phyloP scores from a whole-genome alignment of 805 yeast species.

The Wickerhamiella domercqiae region DNA sequence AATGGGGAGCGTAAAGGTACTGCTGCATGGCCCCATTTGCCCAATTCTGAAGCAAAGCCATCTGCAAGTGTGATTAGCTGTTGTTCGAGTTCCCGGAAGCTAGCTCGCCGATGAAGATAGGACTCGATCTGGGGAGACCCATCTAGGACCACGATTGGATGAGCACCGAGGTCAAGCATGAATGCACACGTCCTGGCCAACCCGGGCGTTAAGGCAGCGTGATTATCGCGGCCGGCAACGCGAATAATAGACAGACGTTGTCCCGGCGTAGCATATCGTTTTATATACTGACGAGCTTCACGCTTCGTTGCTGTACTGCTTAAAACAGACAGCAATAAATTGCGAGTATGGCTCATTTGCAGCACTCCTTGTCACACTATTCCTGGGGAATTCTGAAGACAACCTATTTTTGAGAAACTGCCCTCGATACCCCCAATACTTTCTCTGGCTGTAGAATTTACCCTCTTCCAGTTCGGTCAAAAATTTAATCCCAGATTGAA shows the following conservation, averaged over 20 bases:
- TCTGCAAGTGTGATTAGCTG: constrained; percentile 6
- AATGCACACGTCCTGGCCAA: constrained; percentile 41
- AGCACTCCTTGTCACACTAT: too few species aligned
- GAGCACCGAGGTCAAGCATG: constrained; percentile 48
- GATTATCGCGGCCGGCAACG: constrained; percentile 8
- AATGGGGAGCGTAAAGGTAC: constrained; percentile 27
- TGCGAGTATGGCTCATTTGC: constrained; percentile 19
- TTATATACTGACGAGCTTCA: constrained; percentile 69
- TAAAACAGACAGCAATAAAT: constrained; percentile 67
- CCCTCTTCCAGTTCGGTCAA: too few species aligned
- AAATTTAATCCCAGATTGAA: too few species aligned
- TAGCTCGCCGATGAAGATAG: constrained; percentile 9
- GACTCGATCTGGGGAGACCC: constrained; percentile 21
- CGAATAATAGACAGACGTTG: constrained; percentile 23
- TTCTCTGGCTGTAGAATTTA: too few species aligned
- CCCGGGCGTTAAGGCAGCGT: constrained; percentile 11
- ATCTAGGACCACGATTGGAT: constrained; percentile 56
- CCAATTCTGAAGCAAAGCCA: not conserved
- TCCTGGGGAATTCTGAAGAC: too few species aligned
- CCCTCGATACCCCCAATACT: too few species aligned
- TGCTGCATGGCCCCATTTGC: constrained; percentile 9
- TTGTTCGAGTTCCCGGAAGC: constrained; percentile 10
- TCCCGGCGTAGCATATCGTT: constrained; percentile 34
- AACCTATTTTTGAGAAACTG: too few species aligned
- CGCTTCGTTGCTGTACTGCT: constrained; percentile 87